Evolutionary conservation across 768 basidiomycete species (phyloP), one percentile per base, ranked within the genome.

Genomic region (Leccinellum rugosiceps): DNA sequence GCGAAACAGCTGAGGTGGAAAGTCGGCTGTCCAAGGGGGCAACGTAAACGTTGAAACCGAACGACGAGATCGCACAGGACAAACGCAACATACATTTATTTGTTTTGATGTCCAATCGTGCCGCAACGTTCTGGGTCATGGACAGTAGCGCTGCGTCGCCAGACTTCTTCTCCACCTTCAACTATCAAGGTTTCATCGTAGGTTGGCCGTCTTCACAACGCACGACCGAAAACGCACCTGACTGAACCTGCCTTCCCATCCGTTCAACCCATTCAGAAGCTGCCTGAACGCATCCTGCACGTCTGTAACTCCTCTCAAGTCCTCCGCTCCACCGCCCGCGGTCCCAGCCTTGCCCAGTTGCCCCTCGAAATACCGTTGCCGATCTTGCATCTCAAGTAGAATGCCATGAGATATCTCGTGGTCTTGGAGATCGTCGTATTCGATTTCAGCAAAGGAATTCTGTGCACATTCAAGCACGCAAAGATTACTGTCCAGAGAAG

Each of bases 371-470:
- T 90, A 92, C 11, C 87, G 81, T 63, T 90, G 85, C 53, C 86
- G 82, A 63, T 91, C 90, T 72, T 89, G 86, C 86, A 97, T 94
- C 59, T 97, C 87, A 35, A 98, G 78, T 2, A 86, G 68, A 30
- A 97, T 89, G 3, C 91, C 91, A 21, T 75, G 67, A 0, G 88
- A 81, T 0, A 78, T 66, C 55, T 88, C 83, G 2, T 82, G 78
- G 48, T 87, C 88, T 63, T 86, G 86, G 26, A 98, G 77, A 67
- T 98, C 96, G 53, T 92, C 88, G 3, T 95, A 76, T 57, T 93
- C 90, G 53, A 98, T 87, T 67, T 91, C 83, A 23, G 74, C 68
- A 47, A 80, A 79, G 26, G 73, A 53, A 28, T 65, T 62, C 72
- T 76, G 64, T 63, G 34, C 32, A 44, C 1, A 15, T 48, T 11